Evolutionary conservation across 371 early-diverging fungal genomes (phyloP).

Genomic region (Haplosporangium sp.): DNA sequence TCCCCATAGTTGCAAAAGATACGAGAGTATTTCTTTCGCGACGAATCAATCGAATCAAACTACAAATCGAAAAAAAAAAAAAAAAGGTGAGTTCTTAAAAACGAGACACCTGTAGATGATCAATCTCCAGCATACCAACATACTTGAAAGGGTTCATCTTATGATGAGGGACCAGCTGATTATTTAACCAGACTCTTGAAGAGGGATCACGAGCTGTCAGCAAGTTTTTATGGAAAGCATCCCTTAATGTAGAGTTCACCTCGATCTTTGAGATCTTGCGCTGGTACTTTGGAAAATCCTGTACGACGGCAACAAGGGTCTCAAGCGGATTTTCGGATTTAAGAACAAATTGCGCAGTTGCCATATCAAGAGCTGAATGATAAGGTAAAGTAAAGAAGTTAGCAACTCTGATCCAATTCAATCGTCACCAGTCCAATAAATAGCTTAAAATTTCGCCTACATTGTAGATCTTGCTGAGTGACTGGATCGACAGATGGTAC

Average conservation of each 20-base stretch:
- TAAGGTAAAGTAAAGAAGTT: neutral
- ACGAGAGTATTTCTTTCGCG: conserved; percentile 61
- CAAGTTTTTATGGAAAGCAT: conserved; percentile 59
- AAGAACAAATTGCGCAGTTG: conserved; percentile 77
- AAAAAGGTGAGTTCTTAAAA: neutral
- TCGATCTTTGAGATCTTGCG: conserved; percentile 69
- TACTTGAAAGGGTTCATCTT: conserved; percentile 79
- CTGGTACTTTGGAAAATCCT: conserved; percentile 90
- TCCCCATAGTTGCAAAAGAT: conserved; percentile 62
- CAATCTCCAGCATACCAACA: neutral
- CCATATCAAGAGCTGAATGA: conserved; percentile 67
- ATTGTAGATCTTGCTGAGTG: conserved; percentile 65
- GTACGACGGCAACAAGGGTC: conserved; percentile 72
- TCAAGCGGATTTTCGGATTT: conserved; percentile 68
- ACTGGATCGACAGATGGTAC: conserved; percentile 72
- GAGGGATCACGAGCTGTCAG: conserved; percentile 38
- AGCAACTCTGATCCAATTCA: no score
- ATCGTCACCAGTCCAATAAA: neutral
- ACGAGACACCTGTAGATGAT: neutral
- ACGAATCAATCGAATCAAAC: conserved; percentile 58
- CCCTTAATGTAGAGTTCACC: conserved; percentile 41
- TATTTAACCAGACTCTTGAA: conserved; percentile 78
- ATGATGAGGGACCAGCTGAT: conserved; percentile 63
- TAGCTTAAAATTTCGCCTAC: conserved; percentile 28
- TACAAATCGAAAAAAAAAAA: conserved; percentile 11